Base-by-base conservation (phyloP, 495 filamentous ascomycete species). In the Penicillium bovifimosum region DNA sequence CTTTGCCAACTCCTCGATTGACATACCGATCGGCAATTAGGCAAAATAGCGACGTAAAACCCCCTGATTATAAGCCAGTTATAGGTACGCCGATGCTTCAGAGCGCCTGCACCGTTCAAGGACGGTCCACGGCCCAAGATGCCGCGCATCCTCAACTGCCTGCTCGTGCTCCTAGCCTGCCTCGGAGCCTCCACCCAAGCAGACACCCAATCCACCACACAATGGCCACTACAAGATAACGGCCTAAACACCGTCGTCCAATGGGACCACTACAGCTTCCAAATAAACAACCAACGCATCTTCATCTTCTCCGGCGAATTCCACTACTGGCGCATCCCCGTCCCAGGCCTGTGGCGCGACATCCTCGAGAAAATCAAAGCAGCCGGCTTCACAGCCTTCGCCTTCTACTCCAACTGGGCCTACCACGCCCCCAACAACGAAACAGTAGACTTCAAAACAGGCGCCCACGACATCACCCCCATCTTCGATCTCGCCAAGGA, bases 361-460 rank as follows among this genome's bases (percentile, higher is more conserved):
- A 68, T 83, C 18, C 68, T 84, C 1, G 72, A 85, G 58, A 86
- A 86, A 60, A 75, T 84, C 49, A 85, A 84, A 64, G 81, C 82
- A 10, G 74, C 78, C 13, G 81, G 82, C 6, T 79, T 80, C 56
- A 78, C 77, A 13, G 71, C 72, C 0, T 75, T 78, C 41, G 72
- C 79, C 14, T 74, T 83, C 53, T 84, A 84, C 59, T 71, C 74
- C 24, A 71, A 75, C 62, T 81, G 80, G 82, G 76, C 74, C 7
- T 83, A 78, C 59, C 80, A 83, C 55, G 74, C 73, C 3, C 72
- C 77, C 0, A 69, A 71, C 28, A 72, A 79, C 36, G 66, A 72
- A 18, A 67, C 73, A 1, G 63, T 83, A 9, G 83, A 85, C 56
- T 85, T 85, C 58, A 62, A 64, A 36, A 81, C 68, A 20, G 80